Evolutionary conservation across 371 early-diverging fungal genomes (phyloP), one percentile per base, ranked within the genome.

Genomic region (Mucor lusitanicus): DNA sequence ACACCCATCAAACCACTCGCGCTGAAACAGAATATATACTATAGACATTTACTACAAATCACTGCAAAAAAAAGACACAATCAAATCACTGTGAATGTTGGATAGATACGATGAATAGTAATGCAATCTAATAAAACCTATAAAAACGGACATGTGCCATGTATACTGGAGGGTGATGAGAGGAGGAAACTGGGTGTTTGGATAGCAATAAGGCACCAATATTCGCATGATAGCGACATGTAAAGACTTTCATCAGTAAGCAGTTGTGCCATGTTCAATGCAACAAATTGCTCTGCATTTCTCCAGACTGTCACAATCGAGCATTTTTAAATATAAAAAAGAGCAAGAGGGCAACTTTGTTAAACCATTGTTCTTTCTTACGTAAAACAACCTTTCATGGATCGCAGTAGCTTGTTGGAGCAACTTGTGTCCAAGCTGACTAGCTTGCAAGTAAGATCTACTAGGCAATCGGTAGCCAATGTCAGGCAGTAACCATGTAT

Each of bases 351-450:
- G 21, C 46, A 46, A 46, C 21, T 21, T n/a, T 44, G 19, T 44
- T 21, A 3, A 21, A 46, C 21, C 46, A 21, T 46, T 46, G 21
- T 40, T 40, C 40, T 40, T 40, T 40, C 40, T 40, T 46, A 46
- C 46, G 17, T 46, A 46, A 53, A 11, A 50, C 2, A 12, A 50
- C 15, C 39, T 59, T 23, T 17, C 25, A 59, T 39, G 32, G 39
- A 59, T 59, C 37, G 39, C 11, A 39, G 39, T 40, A 17, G 39
- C 3, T 33, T 39, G 37, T 25, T 59, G 25, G 27, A 39, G 9
- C 32, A 59, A 39, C 59, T 59, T 59, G 59, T 59, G 23, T 25
- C 37, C 15, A 59, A 59, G 39, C 33, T 59, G 15, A 39, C 40
- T 17, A 25, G 27, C 21, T 33, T 25, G 1, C 59, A 33, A 23